Base-by-base conservation (phyloP, 1,139 yeast species). In the Hemisphaericaspora xylofermentans region DNA sequence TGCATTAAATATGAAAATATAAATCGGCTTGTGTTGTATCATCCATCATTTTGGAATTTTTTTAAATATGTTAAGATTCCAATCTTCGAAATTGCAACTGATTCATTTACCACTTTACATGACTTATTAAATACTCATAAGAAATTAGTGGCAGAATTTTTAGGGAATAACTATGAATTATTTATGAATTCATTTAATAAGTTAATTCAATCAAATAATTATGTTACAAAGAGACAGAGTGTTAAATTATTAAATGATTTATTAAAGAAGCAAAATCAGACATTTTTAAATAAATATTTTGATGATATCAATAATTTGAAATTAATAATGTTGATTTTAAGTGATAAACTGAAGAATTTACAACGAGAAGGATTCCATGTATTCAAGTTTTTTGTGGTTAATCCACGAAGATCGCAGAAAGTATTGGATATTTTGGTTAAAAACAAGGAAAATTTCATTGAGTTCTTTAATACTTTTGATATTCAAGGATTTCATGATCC, bases 341-440 rank as follows among this genome's bases (percentile, higher is more conserved):
- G 94, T 48, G 97, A 93, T 58, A 86, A 85, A 61, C 89, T 95
- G 54, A 87, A 85, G 54, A 91, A 89, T 60, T 73, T 93, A 45
- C 96, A 89, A 59, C 67, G 82, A 43, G 98, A 93, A 61, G 93
- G 96, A 3, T 93, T 93, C 58, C 93, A 93, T 53, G 84, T 93
- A 29, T 93, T 93, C 67, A 93, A 93, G 63, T 87, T 84, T 33
- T 88, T 93, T 63, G 91, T 89, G 27, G 98, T 97, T 6, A 93
- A 93, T 60, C 98, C 98, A 6, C 83, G 85, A 51, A 91, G 91
- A 61, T 75, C 89, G 1, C 88, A 83, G 57, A 80, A 84, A 9
- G 82, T 93, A 2, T 68, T 78, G 44, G 97, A 91, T 60, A 86
- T 93, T 17, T 68, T 93, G 50, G 78, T 82, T 34, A 89, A 89